These are phyloP conservation scores for Ceratocystis colombiana DNA, from an alignment of 2,329 filamentous ascomycete species.

Conservation along the genomic window DNA sequence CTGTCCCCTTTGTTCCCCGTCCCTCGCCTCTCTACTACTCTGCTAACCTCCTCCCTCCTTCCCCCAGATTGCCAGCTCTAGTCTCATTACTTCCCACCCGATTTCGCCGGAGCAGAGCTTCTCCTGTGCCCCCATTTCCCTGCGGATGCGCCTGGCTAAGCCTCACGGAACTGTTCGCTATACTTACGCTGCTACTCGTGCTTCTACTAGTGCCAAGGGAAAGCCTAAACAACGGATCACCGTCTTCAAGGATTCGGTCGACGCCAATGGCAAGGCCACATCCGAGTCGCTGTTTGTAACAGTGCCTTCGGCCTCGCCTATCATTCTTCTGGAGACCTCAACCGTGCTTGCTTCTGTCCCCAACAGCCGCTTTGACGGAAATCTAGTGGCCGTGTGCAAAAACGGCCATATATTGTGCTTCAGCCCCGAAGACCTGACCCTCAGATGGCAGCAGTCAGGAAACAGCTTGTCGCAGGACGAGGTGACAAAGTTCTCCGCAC, in stretches of 20 bases:
- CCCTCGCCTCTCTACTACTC: neutral
- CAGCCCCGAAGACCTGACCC: conserved; percentile 44
- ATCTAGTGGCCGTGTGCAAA: conserved; percentile 47
- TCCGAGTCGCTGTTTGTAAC: conserved; percentile 41
- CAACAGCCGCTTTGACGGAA: conserved; percentile 21
- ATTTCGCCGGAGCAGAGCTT: conserved; percentile 55
- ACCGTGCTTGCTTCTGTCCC: conserved; percentile 19
- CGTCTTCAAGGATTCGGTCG: conserved; percentile 49
- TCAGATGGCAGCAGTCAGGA: conserved; percentile 40
- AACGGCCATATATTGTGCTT: conserved; percentile 53
- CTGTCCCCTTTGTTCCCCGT: too few species aligned
- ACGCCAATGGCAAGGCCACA: conserved; percentile 42
- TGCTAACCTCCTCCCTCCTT: conserved; percentile 26
- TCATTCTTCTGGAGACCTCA: conserved; percentile 28
- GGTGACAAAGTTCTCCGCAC: conserved; percentile 29
- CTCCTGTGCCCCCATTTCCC: conserved; percentile 51
- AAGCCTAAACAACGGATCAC: conserved; percentile 41
- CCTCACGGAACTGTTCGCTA: conserved; percentile 45
- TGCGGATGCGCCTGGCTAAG: conserved; percentile 43
- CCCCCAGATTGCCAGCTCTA: conserved; percentile 47
- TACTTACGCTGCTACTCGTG: conserved; percentile 50
- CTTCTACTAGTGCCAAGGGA: conserved; percentile 31
- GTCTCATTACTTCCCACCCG: conserved; percentile 56
- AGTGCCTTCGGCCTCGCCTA: conserved; percentile 35
- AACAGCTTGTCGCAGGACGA: conserved; percentile 38